These are phyloP conservation scores for Ustilago xerochloae DNA, from an alignment of 1,284 basidiomycete species.

Conservation along the genomic window DNA sequence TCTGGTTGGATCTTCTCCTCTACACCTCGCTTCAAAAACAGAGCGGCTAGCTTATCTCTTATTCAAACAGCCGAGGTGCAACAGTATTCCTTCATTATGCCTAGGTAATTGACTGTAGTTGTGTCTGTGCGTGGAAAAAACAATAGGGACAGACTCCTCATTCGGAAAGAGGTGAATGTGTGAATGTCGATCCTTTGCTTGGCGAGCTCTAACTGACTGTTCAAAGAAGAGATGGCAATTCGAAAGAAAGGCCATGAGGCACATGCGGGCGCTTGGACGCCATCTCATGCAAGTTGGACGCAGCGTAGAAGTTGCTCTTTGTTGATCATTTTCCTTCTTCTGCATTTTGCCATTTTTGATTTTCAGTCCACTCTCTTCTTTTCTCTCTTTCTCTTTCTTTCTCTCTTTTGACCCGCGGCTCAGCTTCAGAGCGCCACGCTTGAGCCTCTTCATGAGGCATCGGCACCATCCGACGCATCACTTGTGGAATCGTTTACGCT, in stretches of 20 bases:
- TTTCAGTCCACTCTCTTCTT: background rate
- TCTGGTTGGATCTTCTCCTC: constrained; percentile 1
- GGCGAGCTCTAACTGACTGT: no score
- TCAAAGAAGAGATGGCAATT: constrained; percentile 8
- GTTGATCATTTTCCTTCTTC: background rate
- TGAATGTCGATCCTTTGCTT: background rate
- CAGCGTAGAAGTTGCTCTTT: constrained; percentile 34
- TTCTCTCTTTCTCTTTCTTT: background rate
- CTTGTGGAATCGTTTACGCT: background rate
- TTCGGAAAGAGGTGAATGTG: background rate
- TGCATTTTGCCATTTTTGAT: no score
- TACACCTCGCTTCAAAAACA: background rate
- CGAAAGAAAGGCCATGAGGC: no score
- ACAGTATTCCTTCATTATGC: no score
- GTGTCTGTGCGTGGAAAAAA: constrained; percentile 11
- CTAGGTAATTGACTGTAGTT: background rate
- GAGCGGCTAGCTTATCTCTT: background rate
- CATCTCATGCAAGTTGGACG: constrained; percentile 8
- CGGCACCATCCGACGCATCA: background rate
- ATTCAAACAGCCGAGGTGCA: no score
- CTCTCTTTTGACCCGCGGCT: constrained; percentile 7
- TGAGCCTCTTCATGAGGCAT: background rate
- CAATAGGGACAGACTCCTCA: no score
- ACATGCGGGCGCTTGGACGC: no score
- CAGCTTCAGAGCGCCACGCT: background rate